phyloP scores from a whole-genome alignment of 176 grass and related monocot species.

The Rhipidocladum racemiflorum region DNA sequence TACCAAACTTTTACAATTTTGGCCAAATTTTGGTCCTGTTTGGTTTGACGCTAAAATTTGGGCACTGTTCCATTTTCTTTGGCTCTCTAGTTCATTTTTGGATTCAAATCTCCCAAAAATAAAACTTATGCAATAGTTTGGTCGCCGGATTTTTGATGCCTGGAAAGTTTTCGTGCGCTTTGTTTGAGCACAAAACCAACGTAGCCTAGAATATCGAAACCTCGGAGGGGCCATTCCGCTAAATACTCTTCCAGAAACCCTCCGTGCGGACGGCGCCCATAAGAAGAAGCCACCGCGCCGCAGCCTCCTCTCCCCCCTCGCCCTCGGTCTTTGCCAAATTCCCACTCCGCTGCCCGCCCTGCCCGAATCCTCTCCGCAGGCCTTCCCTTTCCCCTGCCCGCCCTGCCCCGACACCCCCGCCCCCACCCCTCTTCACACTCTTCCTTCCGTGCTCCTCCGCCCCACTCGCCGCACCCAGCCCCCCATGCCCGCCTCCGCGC shows the following conservation, averaged over 20 bases:
- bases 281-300: not conserved
- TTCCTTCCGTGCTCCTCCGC: slow-evolving; percentile 15
- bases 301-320: not conserved
- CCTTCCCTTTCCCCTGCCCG: slow-evolving; percentile 43
- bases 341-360: slow-evolving; percentile 50
- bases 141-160: too few species aligned
- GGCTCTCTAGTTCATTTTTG: too few species aligned
- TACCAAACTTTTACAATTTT: not conserved
- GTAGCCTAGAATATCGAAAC: not conserved
- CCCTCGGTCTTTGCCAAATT: slow-evolving; percentile 42
- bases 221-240: not conserved
- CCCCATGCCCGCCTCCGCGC: slow-evolving; percentile 23
- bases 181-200: not conserved
- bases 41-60: not conserved
- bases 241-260: not conserved
- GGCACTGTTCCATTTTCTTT: too few species aligned
- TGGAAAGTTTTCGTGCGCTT: not conserved
- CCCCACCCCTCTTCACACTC: slow-evolving; percentile 35
- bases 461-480: not conserved
- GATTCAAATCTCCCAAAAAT: too few species aligned
- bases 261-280: not conserved
- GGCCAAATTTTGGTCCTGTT: not conserved
- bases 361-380: slow-evolving; percentile 38
- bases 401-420: slow-evolving; percentile 24
- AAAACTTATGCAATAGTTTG: too few species aligned